Conservation (phyloP, 2,329 filamentous ascomycete genomes). For the Nemania sp. region DNA sequence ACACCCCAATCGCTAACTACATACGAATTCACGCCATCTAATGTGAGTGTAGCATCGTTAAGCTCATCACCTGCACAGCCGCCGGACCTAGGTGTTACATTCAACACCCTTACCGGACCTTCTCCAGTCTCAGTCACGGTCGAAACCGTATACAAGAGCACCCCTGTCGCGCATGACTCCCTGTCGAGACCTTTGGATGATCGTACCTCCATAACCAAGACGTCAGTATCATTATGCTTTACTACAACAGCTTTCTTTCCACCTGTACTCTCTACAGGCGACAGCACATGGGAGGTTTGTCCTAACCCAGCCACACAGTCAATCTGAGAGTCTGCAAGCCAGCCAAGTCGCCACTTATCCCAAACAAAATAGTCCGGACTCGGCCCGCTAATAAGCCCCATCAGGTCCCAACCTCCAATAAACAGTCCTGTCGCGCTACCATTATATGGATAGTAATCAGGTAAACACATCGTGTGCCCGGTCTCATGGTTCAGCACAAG, state of each 20-base stretch:
- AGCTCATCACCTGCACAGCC: conserved; percentile 49
- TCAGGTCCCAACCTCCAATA: conserved; percentile 54
- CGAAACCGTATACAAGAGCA: conserved; percentile 54
- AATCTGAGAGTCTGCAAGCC: conserved; percentile 51
- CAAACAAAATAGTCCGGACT: conserved; percentile 55
- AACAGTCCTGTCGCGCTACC: conserved; percentile 46
- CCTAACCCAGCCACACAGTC: conserved; percentile 49
- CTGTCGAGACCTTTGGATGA: conserved; percentile 44
- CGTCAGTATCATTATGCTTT: conserved; percentile 42
- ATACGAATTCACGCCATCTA: conserved; percentile 41
- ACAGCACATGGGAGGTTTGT: conserved; percentile 47
- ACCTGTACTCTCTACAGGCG: conserved; percentile 41
- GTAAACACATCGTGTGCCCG: conserved; percentile 55
- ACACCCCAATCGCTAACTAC: conserved; percentile 43
- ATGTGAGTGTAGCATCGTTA: conserved; percentile 51
- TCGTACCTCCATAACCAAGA: conserved; percentile 52
- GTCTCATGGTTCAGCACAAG: conserved; percentile 56
- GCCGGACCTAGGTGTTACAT: conserved; percentile 48
- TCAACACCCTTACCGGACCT: conserved; percentile 51
- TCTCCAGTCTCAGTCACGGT: conserved; percentile 47
- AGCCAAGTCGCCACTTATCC: conserved; percentile 56
- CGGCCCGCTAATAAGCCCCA: conserved; percentile 53
- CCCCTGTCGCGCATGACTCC: conserved; percentile 49
- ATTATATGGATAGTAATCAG: conserved; percentile 53
- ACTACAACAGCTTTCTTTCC: conserved; percentile 49